Conservation (phyloP, 2,329 filamentous ascomycete species). For the Sphaerulina populicola region DNA sequence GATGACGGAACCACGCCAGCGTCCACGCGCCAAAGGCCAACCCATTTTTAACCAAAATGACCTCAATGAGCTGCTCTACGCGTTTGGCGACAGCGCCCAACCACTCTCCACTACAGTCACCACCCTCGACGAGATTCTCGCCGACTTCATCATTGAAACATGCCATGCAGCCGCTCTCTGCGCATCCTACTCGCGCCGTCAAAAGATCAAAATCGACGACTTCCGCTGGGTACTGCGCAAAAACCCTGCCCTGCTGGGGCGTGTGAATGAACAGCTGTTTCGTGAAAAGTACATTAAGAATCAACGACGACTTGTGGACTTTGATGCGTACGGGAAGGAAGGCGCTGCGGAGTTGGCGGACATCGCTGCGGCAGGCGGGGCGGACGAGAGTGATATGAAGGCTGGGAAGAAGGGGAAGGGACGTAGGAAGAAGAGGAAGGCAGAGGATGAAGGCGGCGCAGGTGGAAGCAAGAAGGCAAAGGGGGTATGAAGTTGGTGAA, state of each 20-base stretch:
- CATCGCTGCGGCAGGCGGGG: conserved; percentile 53
- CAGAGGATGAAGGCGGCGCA: conserved; percentile 22
- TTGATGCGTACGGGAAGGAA: conserved; percentile 54
- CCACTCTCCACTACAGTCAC: conserved; percentile 77
- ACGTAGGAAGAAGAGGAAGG: conserved; percentile 28
- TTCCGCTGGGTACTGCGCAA: conserved; percentile 89
- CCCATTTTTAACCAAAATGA: conserved; percentile 34
- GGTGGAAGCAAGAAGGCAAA: conserved; percentile 7
- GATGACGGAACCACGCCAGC: conserved; percentile 45
- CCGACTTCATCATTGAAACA: conserved; percentile 90
- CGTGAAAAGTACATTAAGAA: conserved; percentile 82
- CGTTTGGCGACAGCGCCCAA: conserved; percentile 64
- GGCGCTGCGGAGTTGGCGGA: conserved; percentile 34
- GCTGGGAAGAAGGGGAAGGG: conserved; percentile 27
- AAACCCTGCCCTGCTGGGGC: conserved; percentile 76
- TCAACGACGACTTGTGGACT: conserved; percentile 66
- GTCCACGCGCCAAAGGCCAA: conserved; percentile 41
- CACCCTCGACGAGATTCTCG: conserved; percentile 88
- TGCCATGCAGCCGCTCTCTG: conserved; percentile 81
- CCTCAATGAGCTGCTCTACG: conserved; percentile 58
- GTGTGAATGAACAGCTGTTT: conserved; percentile 80
- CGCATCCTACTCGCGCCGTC: conserved; percentile 76
- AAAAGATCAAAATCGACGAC: conserved; percentile 97
- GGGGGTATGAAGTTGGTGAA: not conserved
- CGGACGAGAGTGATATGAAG: conserved; percentile 40